Conservation (phyloP, 2,329 filamentous ascomycete genomes). For the Colletotrichum cordylinicola region DNA sequence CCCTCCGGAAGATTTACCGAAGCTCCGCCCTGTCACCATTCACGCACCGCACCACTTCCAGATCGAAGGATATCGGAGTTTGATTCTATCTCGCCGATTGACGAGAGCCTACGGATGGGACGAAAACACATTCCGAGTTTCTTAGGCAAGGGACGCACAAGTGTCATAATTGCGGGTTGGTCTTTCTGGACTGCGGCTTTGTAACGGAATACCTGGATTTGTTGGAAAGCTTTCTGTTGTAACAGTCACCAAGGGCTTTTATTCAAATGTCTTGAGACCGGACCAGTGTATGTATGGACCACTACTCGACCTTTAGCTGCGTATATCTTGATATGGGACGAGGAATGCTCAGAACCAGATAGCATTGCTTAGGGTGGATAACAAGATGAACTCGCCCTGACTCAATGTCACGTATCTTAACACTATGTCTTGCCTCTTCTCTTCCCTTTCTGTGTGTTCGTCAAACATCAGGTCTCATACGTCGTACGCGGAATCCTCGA, state of each 20-base stretch:
- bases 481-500: no score
- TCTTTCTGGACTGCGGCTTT: background rate
- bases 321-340: no score
- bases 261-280: background rate
- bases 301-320: background rate
- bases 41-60: background rate
- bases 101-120: background rate
- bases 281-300: background rate
- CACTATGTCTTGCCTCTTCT: no score
- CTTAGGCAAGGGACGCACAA: background rate
- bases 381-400: no score
- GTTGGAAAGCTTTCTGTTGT: background rate
- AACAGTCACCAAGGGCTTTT: background rate
- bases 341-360: no score
- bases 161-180: background rate
- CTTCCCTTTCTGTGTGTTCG: no score
- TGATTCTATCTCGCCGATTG: background rate
- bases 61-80: background rate
- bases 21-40: background rate
- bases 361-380: no score
- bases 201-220: background rate
- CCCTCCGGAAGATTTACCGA: background rate
- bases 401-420: no score
- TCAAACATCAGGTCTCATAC: no score
- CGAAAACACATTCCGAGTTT: background rate